A percentile compares a stretch with the other conserved stretches of the same genome.
Conservation (phyloP, 2,329 filamentous ascomycete species). For the Trichoderma koningiopsis region DNA sequence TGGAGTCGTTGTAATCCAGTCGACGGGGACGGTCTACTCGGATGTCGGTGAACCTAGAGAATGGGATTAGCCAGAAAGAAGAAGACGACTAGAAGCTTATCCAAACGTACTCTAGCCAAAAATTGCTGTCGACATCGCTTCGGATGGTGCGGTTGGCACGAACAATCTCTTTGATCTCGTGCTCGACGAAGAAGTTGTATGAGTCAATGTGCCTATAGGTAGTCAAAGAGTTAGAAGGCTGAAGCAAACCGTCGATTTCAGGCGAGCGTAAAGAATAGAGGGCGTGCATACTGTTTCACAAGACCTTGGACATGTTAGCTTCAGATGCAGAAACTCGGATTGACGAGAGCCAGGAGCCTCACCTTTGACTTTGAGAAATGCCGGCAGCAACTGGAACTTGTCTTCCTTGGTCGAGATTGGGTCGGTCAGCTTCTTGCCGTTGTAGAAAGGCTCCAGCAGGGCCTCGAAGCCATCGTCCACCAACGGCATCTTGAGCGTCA, state of each 20-base stretch:
- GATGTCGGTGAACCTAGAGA: conserved; percentile 74
- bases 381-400: conserved; percentile 95
- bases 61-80: conserved; percentile 13
- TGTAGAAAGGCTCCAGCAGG: conserved; percentile 67
- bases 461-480: conserved; percentile 67
- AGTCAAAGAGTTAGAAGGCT: conserved; percentile 26
- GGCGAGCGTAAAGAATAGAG: conserved; percentile 10
- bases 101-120: conserved; percentile 72
- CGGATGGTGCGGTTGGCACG: conserved; percentile 84
- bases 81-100: background rate
- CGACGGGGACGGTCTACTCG: conserved; percentile 81
- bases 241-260: background rate
- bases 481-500: conserved; percentile 51
- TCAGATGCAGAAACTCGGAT: background rate
- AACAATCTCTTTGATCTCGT: conserved; percentile 96
- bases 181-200: conserved; percentile 97
- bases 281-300: conserved; percentile 72
- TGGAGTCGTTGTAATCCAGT: conserved; percentile 71
- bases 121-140: conserved; percentile 89
- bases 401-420: conserved; percentile 70
- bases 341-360: conserved; percentile 30
- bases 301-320: conserved; percentile 52
- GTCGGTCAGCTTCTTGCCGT: conserved; percentile 67
- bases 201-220: conserved; percentile 78
- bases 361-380: conserved; percentile 97